phyloP scores from a whole-genome alignment of 768 basidiomycete genomes.

The Hypsizygus marmoreus region DNA sequence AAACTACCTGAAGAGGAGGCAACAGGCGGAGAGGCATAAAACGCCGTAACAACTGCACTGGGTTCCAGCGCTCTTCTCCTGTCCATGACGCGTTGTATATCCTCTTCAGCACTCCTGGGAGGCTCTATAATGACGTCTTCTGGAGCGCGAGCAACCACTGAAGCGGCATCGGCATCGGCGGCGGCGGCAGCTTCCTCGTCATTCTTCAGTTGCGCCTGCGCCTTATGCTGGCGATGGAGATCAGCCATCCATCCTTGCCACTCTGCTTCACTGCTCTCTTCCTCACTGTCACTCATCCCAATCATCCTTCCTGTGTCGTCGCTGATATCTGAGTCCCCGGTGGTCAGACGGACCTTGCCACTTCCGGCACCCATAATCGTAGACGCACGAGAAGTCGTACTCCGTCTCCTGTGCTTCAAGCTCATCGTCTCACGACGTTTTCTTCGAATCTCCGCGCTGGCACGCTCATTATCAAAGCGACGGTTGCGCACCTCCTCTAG shows the following conservation, averaged over 20 bases:
- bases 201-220: slow-evolving; percentile 16
- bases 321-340: slow-evolving; percentile 20
- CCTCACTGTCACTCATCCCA: slow-evolving; percentile 39
- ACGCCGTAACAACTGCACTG: slow-evolving; percentile 29
- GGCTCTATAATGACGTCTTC: slow-evolving; percentile 9
- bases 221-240: slow-evolving; percentile 37
- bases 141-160: slow-evolving; percentile 9
- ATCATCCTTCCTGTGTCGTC: slow-evolving; percentile 24
- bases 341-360: slow-evolving; percentile 18
- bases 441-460: slow-evolving; percentile 9
- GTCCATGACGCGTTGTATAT: slow-evolving; percentile 18
- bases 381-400: slow-evolving; percentile 14
- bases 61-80: slow-evolving; percentile 31
- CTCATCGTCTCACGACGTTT: slow-evolving; percentile 16
- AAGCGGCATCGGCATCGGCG: slow-evolving; percentile 2
- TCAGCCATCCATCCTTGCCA: slow-evolving; percentile 72
- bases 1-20: not conserved
- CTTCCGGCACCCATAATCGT: slow-evolving; percentile 18
- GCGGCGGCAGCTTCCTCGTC: slow-evolving; percentile 15
- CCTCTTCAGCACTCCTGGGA: slow-evolving; percentile 17
- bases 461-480: slow-evolving; percentile 16
- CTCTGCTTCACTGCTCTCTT: slow-evolving; percentile 56
- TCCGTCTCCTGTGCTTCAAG: slow-evolving; percentile 20
- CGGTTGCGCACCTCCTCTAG: slow-evolving; percentile 23
- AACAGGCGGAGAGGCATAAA: no score